Base-by-base conservation (phyloP, 352 stramenopile genomes). In the Paralagenidium karlingii region DNA sequence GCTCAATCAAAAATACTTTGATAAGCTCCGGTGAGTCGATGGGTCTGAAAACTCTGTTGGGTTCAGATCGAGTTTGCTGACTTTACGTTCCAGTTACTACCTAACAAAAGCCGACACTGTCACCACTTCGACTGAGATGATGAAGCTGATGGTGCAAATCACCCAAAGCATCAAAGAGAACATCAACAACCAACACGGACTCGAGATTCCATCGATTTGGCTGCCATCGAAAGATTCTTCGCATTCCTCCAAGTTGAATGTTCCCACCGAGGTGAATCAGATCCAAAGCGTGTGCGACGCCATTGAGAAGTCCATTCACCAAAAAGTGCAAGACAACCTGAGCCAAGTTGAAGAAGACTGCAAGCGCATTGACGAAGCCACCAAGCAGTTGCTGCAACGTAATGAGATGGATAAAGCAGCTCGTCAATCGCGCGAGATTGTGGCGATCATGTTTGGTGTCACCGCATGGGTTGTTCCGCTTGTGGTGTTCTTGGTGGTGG, bases 91-190 rank as follows among this genome's bases (percentile, higher is more conserved):
- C 29, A 51, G 45, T 20, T 78, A 77, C 53, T 82, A 77, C 41
- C 28, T 82, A 20, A 77, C 68, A 26, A 82, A 79, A 55, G 67
- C 67, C 26, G 68, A 82, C 38, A 77, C 64, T 7, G 55, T 79
- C 31, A 61, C 56, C 25, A 70, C 65, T 43, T 58, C 67, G 16
- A 71, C 70, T 25, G 68, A 82, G 38, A 46, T 82, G 20, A 78
- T 77, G 63, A 78, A 78, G 45, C 55, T 82, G 29, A 71, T 71
- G 51, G 61, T 76, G 21, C 65, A 77, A 34, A 77, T 76, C 49
- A 81, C 63, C 21, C 63, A 81, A 36, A 76, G 69, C 41, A 74
- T 77, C 50, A 67, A 70, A 45, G 54, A 71, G 24, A 56, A 71
- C 48, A 74, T 82, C 45, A 70, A 82, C 41, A 77, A 79, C 51